phyloP scores from a whole-genome alignment of 345 rosid genomes.

The Sonneratia alba region DNA sequence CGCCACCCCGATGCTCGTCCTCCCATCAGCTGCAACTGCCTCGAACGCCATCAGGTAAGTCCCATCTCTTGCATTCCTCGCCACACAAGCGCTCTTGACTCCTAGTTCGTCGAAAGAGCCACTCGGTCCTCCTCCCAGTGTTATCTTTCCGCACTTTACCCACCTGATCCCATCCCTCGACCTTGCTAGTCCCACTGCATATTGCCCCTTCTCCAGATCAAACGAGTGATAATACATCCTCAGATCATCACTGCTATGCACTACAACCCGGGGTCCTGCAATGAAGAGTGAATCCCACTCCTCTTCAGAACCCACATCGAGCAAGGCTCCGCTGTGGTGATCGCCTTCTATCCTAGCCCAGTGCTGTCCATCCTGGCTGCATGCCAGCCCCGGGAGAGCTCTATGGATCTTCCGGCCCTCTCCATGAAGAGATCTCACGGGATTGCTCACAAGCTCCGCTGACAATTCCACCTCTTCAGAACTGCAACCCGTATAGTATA shows the following conservation, averaged over 20 bases:
- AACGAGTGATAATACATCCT: constrained; percentile 85
- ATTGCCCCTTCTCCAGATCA: constrained; percentile 33
- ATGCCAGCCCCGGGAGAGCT: constrained; percentile 69
- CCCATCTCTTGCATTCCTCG: constrained; percentile 48
- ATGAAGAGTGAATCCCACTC: constrained; percentile 80
- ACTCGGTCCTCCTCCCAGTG: constrained; percentile 35
- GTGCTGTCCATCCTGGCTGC: constrained; percentile 77
- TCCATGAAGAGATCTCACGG: constrained; percentile 32
- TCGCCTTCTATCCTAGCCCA: constrained; percentile 96
- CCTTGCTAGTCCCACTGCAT: constrained; percentile 61
- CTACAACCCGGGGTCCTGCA: constrained; percentile 62
- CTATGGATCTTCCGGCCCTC: constrained; percentile 18
- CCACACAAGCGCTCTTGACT: constrained; percentile 43
- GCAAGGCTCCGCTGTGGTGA: constrained; percentile 70
- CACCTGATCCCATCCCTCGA: constrained; percentile 81
- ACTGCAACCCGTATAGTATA: constrained; percentile 61
- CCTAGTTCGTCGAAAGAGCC: constrained; percentile 52
- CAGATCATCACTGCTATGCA: constrained; percentile 54
- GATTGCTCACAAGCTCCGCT: constrained; percentile 28
- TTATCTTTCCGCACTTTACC: constrained; percentile 59
- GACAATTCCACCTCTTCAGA: constrained; percentile 32
- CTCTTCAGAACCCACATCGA: constrained; percentile 56
- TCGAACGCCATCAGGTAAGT: constrained; percentile 66
- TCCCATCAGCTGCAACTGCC: constrained; percentile 40
- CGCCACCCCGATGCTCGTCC: constrained; percentile 51